Percentiles rank a stretch among this genome's conserved stretches.
Evolutionary conservation across 352 stramenopile species (phyloP).

Genomic region (Globisporangium carolinianum): DNA sequence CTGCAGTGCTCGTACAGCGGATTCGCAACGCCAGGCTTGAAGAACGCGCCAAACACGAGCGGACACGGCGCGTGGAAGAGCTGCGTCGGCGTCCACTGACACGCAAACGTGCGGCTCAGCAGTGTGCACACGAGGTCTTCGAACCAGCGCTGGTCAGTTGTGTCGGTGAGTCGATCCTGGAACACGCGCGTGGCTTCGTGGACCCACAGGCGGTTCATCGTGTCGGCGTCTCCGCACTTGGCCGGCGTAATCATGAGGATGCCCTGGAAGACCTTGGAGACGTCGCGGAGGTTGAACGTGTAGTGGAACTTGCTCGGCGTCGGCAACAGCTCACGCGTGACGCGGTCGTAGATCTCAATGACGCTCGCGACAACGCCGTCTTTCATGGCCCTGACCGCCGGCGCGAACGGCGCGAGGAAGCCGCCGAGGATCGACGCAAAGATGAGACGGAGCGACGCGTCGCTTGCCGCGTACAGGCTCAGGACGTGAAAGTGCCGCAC

Average conservation of each 20-base stretch:
- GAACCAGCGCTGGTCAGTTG: conserved; percentile 87
- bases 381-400: conserved; percentile 73
- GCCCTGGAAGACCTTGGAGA: conserved; percentile 95
- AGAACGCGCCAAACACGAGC: conserved; percentile 91
- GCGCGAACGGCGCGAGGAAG: conserved; percentile 88
- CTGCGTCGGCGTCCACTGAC: conserved; percentile 67
- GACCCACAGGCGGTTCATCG: conserved; percentile 88
- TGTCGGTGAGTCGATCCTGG: conserved; percentile 90
- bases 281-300: conserved; percentile 94
- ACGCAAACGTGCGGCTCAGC: conserved; percentile 65
- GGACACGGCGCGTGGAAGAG: conserved; percentile 86
- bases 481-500: conserved; percentile 94
- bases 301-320: conserved; percentile 93
- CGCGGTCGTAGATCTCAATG: conserved; percentile 92
- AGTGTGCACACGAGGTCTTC: conserved; percentile 84
- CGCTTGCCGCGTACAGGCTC: conserved; percentile 88
- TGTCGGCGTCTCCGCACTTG: conserved; percentile 77
- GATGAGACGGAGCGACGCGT: conserved; percentile 88
- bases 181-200: conserved; percentile 92
- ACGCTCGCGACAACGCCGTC: conserved; percentile 82
- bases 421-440: conserved; percentile 91
- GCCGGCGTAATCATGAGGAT: conserved; percentile 90
- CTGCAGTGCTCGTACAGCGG: conserved; percentile 83
- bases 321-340: conserved; percentile 88
- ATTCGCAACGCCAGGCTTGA: conserved; percentile 70